phyloP scores from a whole-genome alignment of 768 basidiomycete species.

The Panus rudis region DNA sequence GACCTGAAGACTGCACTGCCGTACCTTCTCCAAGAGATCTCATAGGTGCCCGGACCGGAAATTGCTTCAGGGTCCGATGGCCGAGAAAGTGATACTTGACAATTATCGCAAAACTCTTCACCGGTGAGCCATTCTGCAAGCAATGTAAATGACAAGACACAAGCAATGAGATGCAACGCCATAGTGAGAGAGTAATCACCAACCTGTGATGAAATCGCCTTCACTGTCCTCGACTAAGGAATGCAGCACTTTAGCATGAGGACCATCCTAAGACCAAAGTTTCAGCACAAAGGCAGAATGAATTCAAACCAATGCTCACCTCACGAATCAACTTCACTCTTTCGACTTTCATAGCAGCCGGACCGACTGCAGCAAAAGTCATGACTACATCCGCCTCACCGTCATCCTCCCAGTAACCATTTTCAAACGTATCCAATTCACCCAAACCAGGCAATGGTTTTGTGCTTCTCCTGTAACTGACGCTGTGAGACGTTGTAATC shows the following conservation, averaged over 20 bases:
- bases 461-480: conserved; percentile 44
- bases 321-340: conserved; percentile 37
- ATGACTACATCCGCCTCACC: conserved; percentile 56
- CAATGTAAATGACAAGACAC: too few species aligned
- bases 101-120: conserved; percentile 56
- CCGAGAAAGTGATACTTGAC: conserved; percentile 41
- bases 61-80: conserved; percentile 27
- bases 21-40: conserved; percentile 61
- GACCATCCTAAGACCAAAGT: conserved; percentile 30
- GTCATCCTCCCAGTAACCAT: conserved; percentile 45
- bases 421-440: conserved; percentile 48
- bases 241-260: conserved; percentile 40
- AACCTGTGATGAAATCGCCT: conserved; percentile 40
- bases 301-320: conserved; percentile 29
- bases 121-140: conserved; percentile 52
- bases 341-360: conserved; percentile 41
- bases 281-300: background rate
- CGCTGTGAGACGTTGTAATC: conserved; percentile 45
- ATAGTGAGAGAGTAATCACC: conserved; percentile 9
- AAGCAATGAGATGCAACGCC: background rate
- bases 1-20: conserved; percentile 3
- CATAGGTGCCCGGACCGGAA: conserved; percentile 50
- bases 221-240: conserved; percentile 43
- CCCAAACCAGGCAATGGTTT: conserved; percentile 38
- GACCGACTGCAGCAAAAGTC: conserved; percentile 34